phyloP scores from a whole-genome alignment of 179 eudicot genomes.

The Drosera spatulata region DNA sequence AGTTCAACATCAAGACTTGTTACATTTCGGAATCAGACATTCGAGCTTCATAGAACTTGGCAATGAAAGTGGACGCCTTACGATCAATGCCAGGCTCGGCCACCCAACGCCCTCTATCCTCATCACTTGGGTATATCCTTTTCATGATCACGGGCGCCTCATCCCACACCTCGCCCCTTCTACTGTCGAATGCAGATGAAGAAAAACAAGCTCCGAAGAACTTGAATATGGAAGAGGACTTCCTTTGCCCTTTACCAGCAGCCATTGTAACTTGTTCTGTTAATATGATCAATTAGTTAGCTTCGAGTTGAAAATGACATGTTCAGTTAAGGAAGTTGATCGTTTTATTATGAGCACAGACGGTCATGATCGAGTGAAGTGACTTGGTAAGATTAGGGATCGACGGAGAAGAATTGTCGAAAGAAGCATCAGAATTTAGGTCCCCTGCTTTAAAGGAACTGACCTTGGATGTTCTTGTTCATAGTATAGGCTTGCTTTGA shows the following conservation, averaged over 20 bases:
- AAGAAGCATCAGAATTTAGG: not conserved
- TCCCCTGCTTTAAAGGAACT: not conserved
- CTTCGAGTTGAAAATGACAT: no score
- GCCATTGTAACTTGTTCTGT: no score
- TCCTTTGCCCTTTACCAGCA: constrained; percentile 1
- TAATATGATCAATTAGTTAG: no score
- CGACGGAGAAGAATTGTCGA: not conserved
- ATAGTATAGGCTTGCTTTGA: no score
- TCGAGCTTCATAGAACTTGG: not conserved
- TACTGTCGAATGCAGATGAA: not conserved
- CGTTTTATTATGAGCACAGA: not conserved
- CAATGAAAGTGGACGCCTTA: constrained; percentile 1
- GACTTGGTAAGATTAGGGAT: not conserved
- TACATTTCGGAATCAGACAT: not conserved
- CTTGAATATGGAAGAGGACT: not conserved
- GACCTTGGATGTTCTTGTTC: not conserved
- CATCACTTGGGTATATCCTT: constrained; percentile 6
- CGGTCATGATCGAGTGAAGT: not conserved
- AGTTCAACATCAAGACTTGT: no score
- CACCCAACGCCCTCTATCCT: constrained; percentile 6
- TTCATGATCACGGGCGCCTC: constrained; percentile 1
- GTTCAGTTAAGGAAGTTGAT: no score
- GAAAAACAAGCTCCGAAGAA: not conserved
- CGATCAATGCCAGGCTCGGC: constrained; percentile 6
- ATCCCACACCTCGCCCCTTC: not conserved